These are phyloP conservation scores for Quercus dentata DNA, from an alignment of 306 rosid species.

Conservation along the genomic window DNA sequence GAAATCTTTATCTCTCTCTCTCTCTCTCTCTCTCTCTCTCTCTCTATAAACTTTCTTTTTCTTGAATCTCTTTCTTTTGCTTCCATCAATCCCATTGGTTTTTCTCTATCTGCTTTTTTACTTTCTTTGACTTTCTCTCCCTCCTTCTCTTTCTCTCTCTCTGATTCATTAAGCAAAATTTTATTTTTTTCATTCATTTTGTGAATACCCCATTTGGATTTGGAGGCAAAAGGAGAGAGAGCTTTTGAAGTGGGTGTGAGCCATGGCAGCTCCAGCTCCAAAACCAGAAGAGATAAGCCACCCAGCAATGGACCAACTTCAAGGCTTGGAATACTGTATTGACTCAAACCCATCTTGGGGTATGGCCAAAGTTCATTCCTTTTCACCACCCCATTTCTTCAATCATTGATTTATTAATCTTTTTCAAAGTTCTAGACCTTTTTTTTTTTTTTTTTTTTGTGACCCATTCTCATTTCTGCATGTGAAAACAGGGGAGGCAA, in stretches of 20 bases:
- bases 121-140: constrained; percentile 4
- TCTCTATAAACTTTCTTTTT: constrained; percentile 10
- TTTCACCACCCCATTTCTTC: constrained; percentile 26
- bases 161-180: background rate
- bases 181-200: background rate
- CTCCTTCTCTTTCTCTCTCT: background rate
- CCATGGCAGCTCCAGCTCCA: constrained; percentile 67
- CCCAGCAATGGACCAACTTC: constrained; percentile 96
- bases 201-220: constrained; percentile 30
- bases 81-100: constrained; percentile 17
- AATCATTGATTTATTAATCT: background rate
- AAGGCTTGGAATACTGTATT: constrained; percentile 93
- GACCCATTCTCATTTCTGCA: constrained; percentile 10
- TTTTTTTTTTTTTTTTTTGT: background rate
- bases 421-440: background rate
- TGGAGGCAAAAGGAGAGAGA: constrained; percentile 12
- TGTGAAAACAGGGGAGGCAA: constrained; percentile 72
- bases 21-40: constrained; percentile 26
- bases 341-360: constrained; percentile 99
- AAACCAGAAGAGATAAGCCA: constrained; percentile 85
- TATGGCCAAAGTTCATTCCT: constrained; percentile 24
- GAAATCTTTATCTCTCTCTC: background rate
- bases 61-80: constrained; percentile 11
- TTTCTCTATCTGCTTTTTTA: constrained; percentile 32
- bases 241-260: constrained; percentile 21